These are phyloP conservation scores for Boletus rufocinnamomeus DNA, from an alignment of 768 basidiomycete species.

Conservation along the genomic window DNA sequence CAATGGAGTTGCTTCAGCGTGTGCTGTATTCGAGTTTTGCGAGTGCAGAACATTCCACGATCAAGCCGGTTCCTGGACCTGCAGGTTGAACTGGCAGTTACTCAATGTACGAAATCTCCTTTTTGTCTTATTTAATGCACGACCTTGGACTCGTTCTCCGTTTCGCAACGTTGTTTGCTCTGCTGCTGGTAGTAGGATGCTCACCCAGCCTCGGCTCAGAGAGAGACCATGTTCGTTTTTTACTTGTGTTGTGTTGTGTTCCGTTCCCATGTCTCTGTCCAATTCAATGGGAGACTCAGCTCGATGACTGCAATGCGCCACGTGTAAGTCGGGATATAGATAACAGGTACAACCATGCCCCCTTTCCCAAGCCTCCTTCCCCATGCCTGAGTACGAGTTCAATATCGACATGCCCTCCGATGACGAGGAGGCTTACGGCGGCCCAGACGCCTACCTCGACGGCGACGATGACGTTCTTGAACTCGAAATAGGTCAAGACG, in stretches of 20 bases:
- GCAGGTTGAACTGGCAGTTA: background rate
- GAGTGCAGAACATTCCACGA: background rate
- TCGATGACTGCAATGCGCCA: background rate
- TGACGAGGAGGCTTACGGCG: constrained; percentile 37
- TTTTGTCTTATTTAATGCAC: background rate
- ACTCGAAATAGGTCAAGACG: constrained; percentile 34
- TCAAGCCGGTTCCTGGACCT: background rate
- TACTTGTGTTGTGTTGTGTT: background rate
- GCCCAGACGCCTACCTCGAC: constrained; percentile 39
- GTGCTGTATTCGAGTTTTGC: background rate
- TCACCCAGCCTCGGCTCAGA: background rate
- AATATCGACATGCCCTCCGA: constrained; percentile 21
- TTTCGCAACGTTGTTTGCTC: background rate
- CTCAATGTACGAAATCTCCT: background rate
- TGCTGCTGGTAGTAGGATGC: too few species aligned
- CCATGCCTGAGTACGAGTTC: constrained; percentile 26
- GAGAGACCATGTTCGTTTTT: background rate
- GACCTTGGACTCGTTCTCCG: background rate
- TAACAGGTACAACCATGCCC: background rate
- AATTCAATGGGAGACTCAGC: background rate
- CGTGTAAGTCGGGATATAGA: constrained; percentile 10
- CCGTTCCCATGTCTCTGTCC: background rate
- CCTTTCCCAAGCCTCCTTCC: constrained; percentile 2
- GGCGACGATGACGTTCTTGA: constrained; percentile 39
- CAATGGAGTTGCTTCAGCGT: background rate